phyloP scores from a whole-genome alignment of 306 rosid genomes.

The Parietaria judaica region DNA sequence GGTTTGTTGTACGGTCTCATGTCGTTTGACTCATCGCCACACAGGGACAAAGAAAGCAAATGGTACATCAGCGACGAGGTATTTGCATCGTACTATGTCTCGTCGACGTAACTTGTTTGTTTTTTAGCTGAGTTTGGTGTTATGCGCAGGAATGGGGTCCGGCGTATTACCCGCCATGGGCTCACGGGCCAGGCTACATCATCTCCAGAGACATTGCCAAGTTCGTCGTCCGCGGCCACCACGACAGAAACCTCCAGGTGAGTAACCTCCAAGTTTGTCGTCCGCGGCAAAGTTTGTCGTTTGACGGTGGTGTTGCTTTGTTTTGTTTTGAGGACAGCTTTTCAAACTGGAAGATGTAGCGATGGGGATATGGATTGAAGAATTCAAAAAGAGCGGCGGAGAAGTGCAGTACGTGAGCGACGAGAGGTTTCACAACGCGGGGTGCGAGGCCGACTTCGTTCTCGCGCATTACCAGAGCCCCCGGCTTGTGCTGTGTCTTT shows the following conservation, averaged over 20 bases:
- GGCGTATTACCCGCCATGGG: constrained; percentile 84
- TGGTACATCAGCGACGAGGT: constrained; percentile 81
- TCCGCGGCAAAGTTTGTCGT: too few relatives aligned
- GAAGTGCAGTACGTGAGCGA: constrained; percentile 62
- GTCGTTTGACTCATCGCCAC: constrained; percentile 73
- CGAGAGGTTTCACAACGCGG: constrained; percentile 74
- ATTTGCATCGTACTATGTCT: constrained; percentile 17
- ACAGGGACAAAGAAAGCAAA: constrained; percentile 70
- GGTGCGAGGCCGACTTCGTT: constrained; percentile 65
- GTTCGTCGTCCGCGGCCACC: constrained; percentile 58
- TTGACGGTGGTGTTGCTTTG: neutral
- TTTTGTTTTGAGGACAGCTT: constrained; percentile 32
- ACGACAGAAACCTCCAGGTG: constrained; percentile 62
- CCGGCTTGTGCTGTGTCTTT: constrained; percentile 73
- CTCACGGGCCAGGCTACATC: constrained; percentile 92
- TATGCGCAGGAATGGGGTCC: constrained; percentile 80
- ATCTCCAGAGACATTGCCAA: constrained; percentile 84
- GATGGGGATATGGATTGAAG: constrained; percentile 87
- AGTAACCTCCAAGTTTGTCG: neutral
- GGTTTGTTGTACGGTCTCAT: constrained; percentile 76
- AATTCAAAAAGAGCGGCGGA: constrained; percentile 50
- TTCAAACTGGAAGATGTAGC: constrained; percentile 97
- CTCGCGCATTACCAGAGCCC: constrained; percentile 88
- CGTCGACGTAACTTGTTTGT: neutral
- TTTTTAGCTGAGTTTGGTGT: constrained; percentile 1